A percentile compares a stretch with the other conserved stretches of the same genome.
phyloP scores from a whole-genome alignment of 371 early-diverging fungal genomes.

The Batkoa obscura region DNA sequence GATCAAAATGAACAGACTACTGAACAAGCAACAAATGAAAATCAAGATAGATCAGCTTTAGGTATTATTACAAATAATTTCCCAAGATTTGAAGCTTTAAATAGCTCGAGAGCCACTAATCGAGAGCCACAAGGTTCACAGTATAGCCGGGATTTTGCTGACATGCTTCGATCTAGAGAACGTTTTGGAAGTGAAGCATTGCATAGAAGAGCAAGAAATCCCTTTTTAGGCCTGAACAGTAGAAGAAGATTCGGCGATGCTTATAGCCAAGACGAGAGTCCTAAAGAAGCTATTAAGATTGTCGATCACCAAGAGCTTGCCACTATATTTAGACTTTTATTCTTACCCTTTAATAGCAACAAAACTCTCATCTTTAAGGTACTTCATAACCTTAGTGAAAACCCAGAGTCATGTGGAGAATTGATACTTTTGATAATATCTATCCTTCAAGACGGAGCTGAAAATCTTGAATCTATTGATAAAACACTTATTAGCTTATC shows the following conservation, averaged over 20 bases:
- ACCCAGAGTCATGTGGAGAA: constrained; percentile 67
- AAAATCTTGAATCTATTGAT: constrained; percentile 59
- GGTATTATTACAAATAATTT: too few relatives aligned
- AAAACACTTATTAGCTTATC: constrained; percentile 57
- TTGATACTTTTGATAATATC: constrained; percentile 67
- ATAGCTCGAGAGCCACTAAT: too few relatives aligned
- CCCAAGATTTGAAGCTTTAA: too few relatives aligned
- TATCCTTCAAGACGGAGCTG: constrained; percentile 65
- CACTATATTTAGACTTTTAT: constrained; percentile 63
- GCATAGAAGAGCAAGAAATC: background rate
- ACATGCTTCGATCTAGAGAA: too few relatives aligned
- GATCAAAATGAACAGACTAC: constrained; percentile 17
- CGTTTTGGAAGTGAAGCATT: background rate
- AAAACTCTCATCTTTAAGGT: constrained; percentile 48
- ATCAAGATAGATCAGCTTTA: too few relatives aligned
- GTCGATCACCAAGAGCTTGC: constrained; percentile 66
- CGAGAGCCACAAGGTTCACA: too few relatives aligned
- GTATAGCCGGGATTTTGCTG: too few relatives aligned
- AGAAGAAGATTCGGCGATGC: background rate
- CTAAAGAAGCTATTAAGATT: constrained; percentile 53
- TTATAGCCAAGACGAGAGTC: constrained; percentile 6
- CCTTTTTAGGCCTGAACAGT: background rate
- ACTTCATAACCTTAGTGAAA: constrained; percentile 75
- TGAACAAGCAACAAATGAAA: constrained; percentile 1
- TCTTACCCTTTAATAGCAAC: constrained; percentile 52